Evolutionary conservation across 2,329 filamentous ascomycete genomes (phyloP), one percentile per base, ranked within the genome.

Genomic region (Dactylella cylindrospora): DNA sequence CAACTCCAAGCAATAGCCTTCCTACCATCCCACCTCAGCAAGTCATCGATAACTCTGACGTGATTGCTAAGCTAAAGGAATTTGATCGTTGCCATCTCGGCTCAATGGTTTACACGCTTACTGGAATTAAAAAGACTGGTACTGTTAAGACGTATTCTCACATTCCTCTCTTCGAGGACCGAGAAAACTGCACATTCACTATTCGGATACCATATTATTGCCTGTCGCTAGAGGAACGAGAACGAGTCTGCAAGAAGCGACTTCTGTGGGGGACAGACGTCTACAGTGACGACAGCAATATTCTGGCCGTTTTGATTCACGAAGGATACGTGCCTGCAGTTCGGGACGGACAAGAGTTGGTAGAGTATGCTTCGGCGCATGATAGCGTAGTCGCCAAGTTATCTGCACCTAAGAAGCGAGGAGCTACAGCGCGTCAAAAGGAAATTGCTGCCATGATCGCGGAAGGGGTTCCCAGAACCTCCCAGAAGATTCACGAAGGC

Each of bases 271-370:
- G 93, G 1, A 93, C 89, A 0, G 90, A 94, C 29, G 80, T 98
- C 5, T 97, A 97, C 71, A 95, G 90, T 0, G 93, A 98, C 68
- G 93, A 98, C 73, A 95, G 90, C 0, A 93, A 98, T 70, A 83
- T 93, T 0, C 80, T 98, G 19, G 91, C 90, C 0, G 90, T 91
- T 1, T 91, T 90, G 60, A 91, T 98, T 38, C 93, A 98, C 72
- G 84, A 84, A 1, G 93, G 93, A 2, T 97, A 90, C 84, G 86
- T 98, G 67, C 84, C 85, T 33, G 91, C 91, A 26, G 88, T 90
- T 68, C 95, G 52, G 17, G 52, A 64, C 12, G 59, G 59, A 3
- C 38, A 32, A 9, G 49, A 54, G 31, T 22, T 46, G 67, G 70
- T 20, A 64, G 59, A 64, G 12, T 64, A 57, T n/a, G 59, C 50